phyloP scores from a whole-genome alignment of 768 basidiomycete genomes.

The Termitomyces sp. region DNA sequence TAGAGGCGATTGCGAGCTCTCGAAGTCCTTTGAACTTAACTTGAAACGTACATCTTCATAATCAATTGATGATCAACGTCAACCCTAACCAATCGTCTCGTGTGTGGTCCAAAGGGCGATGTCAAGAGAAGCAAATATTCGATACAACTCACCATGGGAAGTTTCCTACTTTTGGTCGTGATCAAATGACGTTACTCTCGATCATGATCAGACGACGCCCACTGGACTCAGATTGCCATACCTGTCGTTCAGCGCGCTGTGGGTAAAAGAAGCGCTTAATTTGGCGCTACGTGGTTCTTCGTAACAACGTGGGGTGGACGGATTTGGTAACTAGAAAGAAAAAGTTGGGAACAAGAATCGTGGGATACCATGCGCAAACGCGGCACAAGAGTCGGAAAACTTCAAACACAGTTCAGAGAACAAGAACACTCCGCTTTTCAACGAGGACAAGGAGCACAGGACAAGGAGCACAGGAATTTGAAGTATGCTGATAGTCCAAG shows the following conservation, averaged over 20 bases:
- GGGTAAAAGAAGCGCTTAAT: conserved; percentile 1
- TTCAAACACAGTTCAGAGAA: conserved; percentile 1
- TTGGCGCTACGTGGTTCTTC: conserved; percentile 9
- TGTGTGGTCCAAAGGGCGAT: not conserved
- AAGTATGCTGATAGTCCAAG: not conserved
- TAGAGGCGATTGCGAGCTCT: not conserved
- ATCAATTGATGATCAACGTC: not conserved
- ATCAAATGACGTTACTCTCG: conserved; percentile 11
- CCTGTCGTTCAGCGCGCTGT: not conserved
- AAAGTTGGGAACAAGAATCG: conserved; percentile 6
- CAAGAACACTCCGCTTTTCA: not conserved
- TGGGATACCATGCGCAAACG: not conserved
- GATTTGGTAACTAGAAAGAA: not conserved
- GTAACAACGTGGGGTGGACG: conserved; percentile 11
- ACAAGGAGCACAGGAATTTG: not conserved
- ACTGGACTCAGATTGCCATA: not conserved
- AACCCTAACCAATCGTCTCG: not conserved
- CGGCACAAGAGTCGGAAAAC: not conserved
- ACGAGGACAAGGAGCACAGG: conserved; percentile 1
- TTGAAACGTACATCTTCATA: not conserved
- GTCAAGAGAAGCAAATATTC: not conserved
- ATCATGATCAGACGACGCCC: conserved; percentile 13
- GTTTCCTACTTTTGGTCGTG: not conserved
- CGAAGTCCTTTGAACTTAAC: not conserved
- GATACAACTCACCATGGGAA: not conserved